Conservation (phyloP, 2,329 filamentous ascomycete genomes). For the Aspergillus sp. region DNA sequence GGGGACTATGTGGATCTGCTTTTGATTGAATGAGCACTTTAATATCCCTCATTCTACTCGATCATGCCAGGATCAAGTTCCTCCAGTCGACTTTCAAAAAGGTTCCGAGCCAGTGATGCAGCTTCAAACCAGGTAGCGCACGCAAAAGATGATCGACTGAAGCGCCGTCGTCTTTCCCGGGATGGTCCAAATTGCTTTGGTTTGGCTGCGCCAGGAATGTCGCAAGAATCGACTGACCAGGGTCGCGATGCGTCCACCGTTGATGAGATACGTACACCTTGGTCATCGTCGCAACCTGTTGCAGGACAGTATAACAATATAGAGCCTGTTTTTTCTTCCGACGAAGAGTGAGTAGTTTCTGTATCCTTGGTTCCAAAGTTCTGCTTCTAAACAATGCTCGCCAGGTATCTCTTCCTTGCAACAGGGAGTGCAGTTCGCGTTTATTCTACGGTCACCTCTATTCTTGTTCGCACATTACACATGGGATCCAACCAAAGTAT, state of each 20-base stretch:
- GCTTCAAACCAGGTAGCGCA: slow-evolving; percentile 14
- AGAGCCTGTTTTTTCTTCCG: slow-evolving; percentile 50
- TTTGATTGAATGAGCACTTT: background rate
- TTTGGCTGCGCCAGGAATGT: background rate
- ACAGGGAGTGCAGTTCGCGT: slow-evolving; percentile 69
- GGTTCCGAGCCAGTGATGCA: slow-evolving; percentile 22
- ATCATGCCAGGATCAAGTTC: slow-evolving; percentile 9
- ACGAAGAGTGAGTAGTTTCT: slow-evolving; percentile 43
- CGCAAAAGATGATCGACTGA: slow-evolving; percentile 19
- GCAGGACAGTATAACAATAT: slow-evolving; percentile 50
- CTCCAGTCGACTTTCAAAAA: slow-evolving; percentile 20
- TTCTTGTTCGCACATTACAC: slow-evolving; percentile 65
- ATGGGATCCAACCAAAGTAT: slow-evolving; percentile 42
- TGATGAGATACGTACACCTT: slow-evolving; percentile 17
- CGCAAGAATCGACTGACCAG: background rate
- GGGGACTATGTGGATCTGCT: too few species aligned
- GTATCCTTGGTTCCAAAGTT: background rate
- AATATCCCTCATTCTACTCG: background rate
- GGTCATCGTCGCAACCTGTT: slow-evolving; percentile 43
- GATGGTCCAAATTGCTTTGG: slow-evolving; percentile 13
- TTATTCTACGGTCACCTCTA: slow-evolving; percentile 72
- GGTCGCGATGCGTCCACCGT: background rate
- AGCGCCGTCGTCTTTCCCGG: slow-evolving; percentile 24
- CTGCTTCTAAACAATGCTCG: slow-evolving; percentile 4
- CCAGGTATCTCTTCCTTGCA: slow-evolving; percentile 64